Base-by-base conservation (phyloP, 345 rosid genomes). In the Boechera stricta region DNA sequence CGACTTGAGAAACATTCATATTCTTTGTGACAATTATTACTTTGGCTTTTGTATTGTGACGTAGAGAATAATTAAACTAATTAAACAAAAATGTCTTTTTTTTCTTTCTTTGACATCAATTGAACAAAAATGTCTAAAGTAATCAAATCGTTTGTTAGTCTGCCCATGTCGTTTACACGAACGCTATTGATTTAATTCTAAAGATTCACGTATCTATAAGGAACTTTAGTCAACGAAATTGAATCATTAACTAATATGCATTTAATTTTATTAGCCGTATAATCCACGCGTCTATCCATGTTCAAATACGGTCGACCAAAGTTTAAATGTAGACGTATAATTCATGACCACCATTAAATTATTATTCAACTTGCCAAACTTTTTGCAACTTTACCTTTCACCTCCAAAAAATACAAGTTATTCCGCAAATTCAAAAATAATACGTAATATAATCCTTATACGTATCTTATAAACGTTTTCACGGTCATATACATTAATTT, bases 131-230 rank as follows among this genome's bases (percentile, higher is more conserved):
- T 51, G 32, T 38, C 18, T 15, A 16, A 41, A 73, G 36, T 63
- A 52, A 31, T 64, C 35, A 41, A 41, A 62, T 36, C n/a, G 69
- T 60, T 64, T 29, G 47, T 54, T 64, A 74, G 55, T 5, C 32
- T 74, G 71, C 64, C 56, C 71, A 74, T 64, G 28, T 64, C 64
- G 45, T 42, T 73, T 53, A 73, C 71, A 64, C 36, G 61, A 73
- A 62, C 61, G 52, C 53, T 49, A 61, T 62, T 51, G 51, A n/a
- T 38, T 51, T 51, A 61, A 38, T 41, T 41, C 41, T 28, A 63
- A 73, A 64, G 63, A 73, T 64, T 41, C 63, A 73, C 70, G 60
- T 73, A 73, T 52, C 63, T 73, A 39, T 39, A 39, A 69, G 69
- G 18, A 16, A 10, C 31, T 61, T 73, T 63, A 52, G 69, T 51